Base-by-base conservation (phyloP, 1,284 basidiomycete species). In the Cryptococcus jaspeensis region DNA sequence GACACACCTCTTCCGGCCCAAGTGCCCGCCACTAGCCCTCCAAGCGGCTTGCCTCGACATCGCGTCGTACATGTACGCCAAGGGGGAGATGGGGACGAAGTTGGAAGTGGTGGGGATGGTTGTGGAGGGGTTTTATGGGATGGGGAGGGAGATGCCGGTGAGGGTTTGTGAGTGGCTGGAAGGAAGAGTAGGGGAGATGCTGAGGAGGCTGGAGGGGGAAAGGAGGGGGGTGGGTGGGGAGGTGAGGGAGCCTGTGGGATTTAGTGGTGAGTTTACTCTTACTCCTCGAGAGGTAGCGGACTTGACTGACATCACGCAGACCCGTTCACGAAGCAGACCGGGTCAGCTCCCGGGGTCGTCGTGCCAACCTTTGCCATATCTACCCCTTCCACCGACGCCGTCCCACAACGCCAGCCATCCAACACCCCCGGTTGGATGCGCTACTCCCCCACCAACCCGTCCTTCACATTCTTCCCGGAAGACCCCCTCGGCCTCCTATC, bases 141-240 rank as follows among this genome's bases (percentile, higher is more conserved):
- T 73, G 60, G 43, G 71, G 47, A 63, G 76, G 61, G 63, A 78
- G 68, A 58, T 83, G 71, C 7, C 61, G 42, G 73, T 80, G 76
- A 18, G 78, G 71, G 53, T 83, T 66, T 64, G 79, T 74, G 52
- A 80, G 71, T 57, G 82, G 82, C 59, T 82, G 62, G 70, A 73
- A 42, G 69, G 71, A 1, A 50, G 68, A 23, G 35, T 76, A 22
- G 64, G 53, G 0, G 67, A 71, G 40, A 47, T 72, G 23, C 60
- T 72, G 23, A 36, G 42, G 0, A 50, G 40, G 3, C 55, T 70
- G 40, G 69, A 60, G 6, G 56, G 45, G 20, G 67, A 64, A 25
- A 44, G 65, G 41, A 43, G 11, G 52, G 47, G 36, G 46, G 13
- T 8, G 25, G n/a, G 40, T 23, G 46, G 56, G 0, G 16, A 35